phyloP scores from a whole-genome alignment of 192 early-diverging fungal species.

The Rhizoclosmatium globosum region DNA sequence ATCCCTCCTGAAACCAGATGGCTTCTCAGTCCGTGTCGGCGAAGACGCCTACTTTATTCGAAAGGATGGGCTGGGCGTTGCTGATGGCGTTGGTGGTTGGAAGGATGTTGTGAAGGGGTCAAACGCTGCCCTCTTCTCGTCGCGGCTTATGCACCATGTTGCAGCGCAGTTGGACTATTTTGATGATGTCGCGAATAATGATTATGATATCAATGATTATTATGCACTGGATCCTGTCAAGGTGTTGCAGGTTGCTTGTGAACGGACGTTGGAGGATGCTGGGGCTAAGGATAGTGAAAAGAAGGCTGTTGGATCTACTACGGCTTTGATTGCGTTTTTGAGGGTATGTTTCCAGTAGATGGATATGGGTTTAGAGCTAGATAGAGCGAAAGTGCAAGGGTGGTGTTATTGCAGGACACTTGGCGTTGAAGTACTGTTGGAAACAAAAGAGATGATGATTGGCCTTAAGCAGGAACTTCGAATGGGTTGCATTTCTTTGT shows the following conservation, averaged over 20 bases:
- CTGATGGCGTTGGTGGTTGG: constrained; percentile 98
- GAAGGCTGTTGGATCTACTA: constrained; percentile 89
- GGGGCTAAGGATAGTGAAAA: constrained; percentile 59
- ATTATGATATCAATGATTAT: constrained; percentile 76
- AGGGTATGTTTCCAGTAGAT: constrained; percentile 54
- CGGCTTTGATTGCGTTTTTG: constrained; percentile 87
- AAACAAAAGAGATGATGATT: no score
- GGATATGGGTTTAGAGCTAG: neutral
- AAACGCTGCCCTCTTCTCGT: constrained; percentile 90
- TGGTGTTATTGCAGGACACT: no score
- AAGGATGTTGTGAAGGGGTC: constrained; percentile 67
- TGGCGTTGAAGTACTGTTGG: no score
- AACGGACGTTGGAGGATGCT: constrained; percentile 76
- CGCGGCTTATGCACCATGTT: constrained; percentile 94
- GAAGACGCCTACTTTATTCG: constrained; percentile 95
- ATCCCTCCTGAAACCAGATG: constrained; percentile 5
- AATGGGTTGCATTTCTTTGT: neutral
- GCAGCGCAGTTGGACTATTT: constrained; percentile 83
- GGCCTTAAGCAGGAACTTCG: no score
- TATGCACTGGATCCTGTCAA: constrained; percentile 80
- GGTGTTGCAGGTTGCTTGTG: constrained; percentile 83
- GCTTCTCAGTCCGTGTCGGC: constrained; percentile 69
- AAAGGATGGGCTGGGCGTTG: constrained; percentile 88
- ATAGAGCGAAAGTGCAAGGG: no score
- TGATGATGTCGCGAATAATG: constrained; percentile 81